A percentile compares a stretch with the other conserved stretches of the same genome.
These are phyloP conservation scores for Wickerhamomyces silvicola DNA, from an alignment of 805 yeast genomes.

Conservation along the genomic window DNA sequence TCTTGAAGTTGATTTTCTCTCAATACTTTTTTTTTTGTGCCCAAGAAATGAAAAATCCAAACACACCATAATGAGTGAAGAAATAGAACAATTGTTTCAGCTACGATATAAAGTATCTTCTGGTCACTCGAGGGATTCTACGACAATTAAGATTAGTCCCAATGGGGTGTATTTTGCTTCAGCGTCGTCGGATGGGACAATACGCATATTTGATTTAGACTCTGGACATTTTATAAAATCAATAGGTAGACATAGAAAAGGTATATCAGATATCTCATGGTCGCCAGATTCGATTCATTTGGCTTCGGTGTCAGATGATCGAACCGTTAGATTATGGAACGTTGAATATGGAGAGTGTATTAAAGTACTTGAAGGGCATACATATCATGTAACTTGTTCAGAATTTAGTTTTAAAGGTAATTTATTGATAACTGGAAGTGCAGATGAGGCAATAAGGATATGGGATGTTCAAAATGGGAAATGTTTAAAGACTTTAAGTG, in stretches of 20 bases:
- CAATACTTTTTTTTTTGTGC: background rate
- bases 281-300: conserved; percentile 66
- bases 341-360: conserved; percentile 43
- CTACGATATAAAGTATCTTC: background rate
- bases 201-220: conserved; percentile 49
- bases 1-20: background rate
- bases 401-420: conserved; percentile 71
- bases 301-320: conserved; percentile 86
- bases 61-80: background rate
- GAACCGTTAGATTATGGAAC: conserved; percentile 71
- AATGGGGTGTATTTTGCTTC: conserved; percentile 53
- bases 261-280: conserved; percentile 73
- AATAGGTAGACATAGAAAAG: conserved; percentile 54
- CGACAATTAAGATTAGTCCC: conserved; percentile 56
- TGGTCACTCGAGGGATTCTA: conserved; percentile 19
- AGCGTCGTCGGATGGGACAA: conserved; percentile 49
- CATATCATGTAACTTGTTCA: conserved; percentile 74
- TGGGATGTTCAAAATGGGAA: conserved; percentile 80
- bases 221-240: conserved; percentile 29
- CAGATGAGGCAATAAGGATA: conserved; percentile 84
- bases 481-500: conserved; percentile 73
- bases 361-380: conserved; percentile 54
- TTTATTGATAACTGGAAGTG: conserved; percentile 70
- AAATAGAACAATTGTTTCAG: background rate
- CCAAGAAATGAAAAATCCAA: background rate